Percentiles rank a stretch among this genome's conserved stretches.
Conservation (phyloP, 1,139 yeast genomes). For the Magnusiomyces fungicola region DNA sequence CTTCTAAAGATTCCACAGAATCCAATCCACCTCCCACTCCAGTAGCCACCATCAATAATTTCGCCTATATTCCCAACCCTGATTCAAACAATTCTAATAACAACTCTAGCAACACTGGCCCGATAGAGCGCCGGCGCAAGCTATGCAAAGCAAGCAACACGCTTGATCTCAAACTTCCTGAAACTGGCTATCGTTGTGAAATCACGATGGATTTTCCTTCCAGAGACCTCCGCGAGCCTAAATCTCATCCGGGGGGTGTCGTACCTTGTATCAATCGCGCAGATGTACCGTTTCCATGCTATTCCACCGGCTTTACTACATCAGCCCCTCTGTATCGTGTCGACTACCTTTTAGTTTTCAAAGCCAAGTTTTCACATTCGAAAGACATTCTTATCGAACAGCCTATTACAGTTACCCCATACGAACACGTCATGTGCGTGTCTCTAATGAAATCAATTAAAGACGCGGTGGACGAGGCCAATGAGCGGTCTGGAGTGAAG, state of each 20-base stretch:
- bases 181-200: constrained; percentile 26
- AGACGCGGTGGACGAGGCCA: constrained; percentile 31
- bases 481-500: constrained; percentile 35
- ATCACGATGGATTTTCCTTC: constrained; percentile 31
- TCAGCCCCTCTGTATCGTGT: constrained; percentile 32
- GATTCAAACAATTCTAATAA: not conserved
- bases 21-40: not conserved
- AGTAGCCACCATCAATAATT: not conserved
- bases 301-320: constrained; percentile 33
- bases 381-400: constrained; percentile 35
- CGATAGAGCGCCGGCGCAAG: constrained; percentile 28
- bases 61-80: not conserved
- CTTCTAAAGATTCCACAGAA: not conserved
- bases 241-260: constrained; percentile 19
- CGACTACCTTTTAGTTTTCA: constrained; percentile 30
- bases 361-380: constrained; percentile 34
- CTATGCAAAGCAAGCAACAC: constrained; percentile 28
- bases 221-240: constrained; percentile 24
- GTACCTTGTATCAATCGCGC: constrained; percentile 23
- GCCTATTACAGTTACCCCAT: constrained; percentile 34
- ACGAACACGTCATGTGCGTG: constrained; percentile 34
- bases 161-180: constrained; percentile 27
- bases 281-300: constrained; percentile 32
- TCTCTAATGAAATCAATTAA: constrained; percentile 32
- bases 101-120: not conserved